Evolutionary conservation across 139 green algal genomes (phyloP).

Genomic region (Picochlorum sp.): DNA sequence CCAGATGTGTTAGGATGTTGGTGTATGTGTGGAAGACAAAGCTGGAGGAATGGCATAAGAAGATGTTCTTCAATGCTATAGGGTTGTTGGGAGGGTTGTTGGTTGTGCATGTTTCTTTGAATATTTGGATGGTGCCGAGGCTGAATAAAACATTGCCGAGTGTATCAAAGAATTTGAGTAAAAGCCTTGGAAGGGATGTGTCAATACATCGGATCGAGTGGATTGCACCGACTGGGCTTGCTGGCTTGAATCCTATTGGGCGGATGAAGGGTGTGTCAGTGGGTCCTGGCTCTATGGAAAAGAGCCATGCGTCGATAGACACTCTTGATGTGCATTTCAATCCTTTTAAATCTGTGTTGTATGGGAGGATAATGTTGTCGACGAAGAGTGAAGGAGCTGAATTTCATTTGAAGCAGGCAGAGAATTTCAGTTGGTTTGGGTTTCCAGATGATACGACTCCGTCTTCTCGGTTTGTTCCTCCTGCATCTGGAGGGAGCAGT

Average conservation of each 20-base stretch:
- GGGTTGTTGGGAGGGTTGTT: background rate
- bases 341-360: constrained; percentile 39
- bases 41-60: background rate
- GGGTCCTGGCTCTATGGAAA: constrained; percentile 42
- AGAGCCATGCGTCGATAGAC: constrained; percentile 24
- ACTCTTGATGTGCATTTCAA: constrained; percentile 42
- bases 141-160: constrained; percentile 28
- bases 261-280: constrained; percentile 40
- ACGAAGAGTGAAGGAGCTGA: constrained; percentile 22
- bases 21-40: constrained; percentile 11
- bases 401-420: constrained; percentile 50
- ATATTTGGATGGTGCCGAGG: constrained; percentile 31
- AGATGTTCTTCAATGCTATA: background rate
- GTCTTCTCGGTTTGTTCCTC: constrained; percentile 53
- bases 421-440: constrained; percentile 75
- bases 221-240: constrained; percentile 40
- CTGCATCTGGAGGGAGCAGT: constrained; percentile 11
- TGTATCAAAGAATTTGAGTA: constrained; percentile 1
- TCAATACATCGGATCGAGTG: constrained; percentile 35
- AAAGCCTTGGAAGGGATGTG: constrained; percentile 24
- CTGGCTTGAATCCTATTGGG: constrained; percentile 44
- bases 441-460: constrained; percentile 69
- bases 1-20: constrained; percentile 5
- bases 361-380: constrained; percentile 44
- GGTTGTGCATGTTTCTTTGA: constrained; percentile 16